Conservation (phyloP, 148 eudicot genomes). For the Chenopodium quinoa region DNA sequence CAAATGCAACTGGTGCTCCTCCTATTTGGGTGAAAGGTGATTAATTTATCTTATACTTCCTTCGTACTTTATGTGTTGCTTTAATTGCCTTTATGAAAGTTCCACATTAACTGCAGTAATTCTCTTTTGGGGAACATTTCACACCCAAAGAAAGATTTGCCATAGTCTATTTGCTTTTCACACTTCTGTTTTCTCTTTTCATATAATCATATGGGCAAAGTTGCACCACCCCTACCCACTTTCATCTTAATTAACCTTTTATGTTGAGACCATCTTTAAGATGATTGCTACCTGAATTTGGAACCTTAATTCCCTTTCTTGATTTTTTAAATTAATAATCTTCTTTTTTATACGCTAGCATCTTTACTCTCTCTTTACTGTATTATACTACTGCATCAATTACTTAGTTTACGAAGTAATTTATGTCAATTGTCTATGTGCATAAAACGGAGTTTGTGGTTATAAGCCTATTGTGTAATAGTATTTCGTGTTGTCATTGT, state of each 20-base stretch:
- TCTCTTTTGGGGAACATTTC: too few species aligned
- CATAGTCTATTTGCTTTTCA: too few species aligned
- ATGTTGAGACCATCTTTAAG: neutral
- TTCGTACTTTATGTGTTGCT: too few species aligned
- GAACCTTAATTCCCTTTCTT: too few species aligned
- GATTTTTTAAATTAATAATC: neutral
- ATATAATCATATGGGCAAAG: too few species aligned
- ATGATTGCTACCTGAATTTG: neutral
- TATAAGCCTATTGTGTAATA: too few species aligned
- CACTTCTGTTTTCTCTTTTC: too few species aligned
- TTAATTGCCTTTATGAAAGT: too few species aligned
- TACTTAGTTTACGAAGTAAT: neutral
- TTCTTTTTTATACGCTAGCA: neutral
- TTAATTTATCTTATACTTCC: neutral
- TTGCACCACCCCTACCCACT: too few species aligned
- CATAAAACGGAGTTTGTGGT: neutral
- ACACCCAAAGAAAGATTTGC: too few species aligned
- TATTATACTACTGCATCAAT: neutral
- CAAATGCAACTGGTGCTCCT: conserved; percentile 84
- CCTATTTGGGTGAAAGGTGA: conserved; percentile 96
- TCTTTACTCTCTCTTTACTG: neutral
- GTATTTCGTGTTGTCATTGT: neutral
- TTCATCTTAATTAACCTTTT: neutral
- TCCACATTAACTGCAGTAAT: too few species aligned
- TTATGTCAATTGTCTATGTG: neutral